phyloP scores from a whole-genome alignment of 345 rosid species.

The Bruguiera parviflora region DNA sequence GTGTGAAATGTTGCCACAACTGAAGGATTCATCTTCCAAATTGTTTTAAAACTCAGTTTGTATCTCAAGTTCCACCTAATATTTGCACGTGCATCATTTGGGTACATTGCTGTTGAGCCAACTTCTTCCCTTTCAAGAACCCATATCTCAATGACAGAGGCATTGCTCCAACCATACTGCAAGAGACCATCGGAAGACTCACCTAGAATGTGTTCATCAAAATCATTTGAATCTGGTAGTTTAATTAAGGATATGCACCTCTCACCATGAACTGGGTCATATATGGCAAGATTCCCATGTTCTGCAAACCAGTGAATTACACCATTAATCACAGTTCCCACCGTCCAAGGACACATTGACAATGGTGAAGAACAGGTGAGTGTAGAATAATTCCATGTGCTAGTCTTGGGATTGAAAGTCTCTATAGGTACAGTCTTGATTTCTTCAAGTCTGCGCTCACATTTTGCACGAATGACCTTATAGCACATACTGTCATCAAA shows the following conservation, averaged over 20 bases:
- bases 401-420: constrained; percentile 47
- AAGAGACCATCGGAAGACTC: constrained; percentile 52
- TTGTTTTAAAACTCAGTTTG: constrained; percentile 42
- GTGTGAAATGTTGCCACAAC: constrained; percentile 21
- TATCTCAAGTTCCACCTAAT: constrained; percentile 38
- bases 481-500: constrained; percentile 37
- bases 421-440: constrained; percentile 41
- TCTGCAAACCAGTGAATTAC: constrained; percentile 53
- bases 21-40: constrained; percentile 50
- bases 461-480: constrained; percentile 57
- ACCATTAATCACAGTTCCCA: constrained; percentile 44
- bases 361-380: constrained; percentile 41
- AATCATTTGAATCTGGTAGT: constrained; percentile 46
- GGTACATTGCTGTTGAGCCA: constrained; percentile 8
- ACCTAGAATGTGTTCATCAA: constrained; percentile 51
- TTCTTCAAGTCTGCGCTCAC: constrained; percentile 31
- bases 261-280: constrained; percentile 40
- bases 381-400: constrained; percentile 50
- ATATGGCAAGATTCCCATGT: constrained; percentile 44
- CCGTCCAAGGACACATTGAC: constrained; percentile 50
- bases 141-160: constrained; percentile 50
- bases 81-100: constrained; percentile 2
- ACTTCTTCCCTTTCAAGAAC: constrained; percentile 36
- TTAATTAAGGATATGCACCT: constrained; percentile 35
- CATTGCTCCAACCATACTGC: constrained; percentile 56